phyloP scores from a whole-genome alignment of 179 eudicot species.

The Camellia oleifera region DNA sequence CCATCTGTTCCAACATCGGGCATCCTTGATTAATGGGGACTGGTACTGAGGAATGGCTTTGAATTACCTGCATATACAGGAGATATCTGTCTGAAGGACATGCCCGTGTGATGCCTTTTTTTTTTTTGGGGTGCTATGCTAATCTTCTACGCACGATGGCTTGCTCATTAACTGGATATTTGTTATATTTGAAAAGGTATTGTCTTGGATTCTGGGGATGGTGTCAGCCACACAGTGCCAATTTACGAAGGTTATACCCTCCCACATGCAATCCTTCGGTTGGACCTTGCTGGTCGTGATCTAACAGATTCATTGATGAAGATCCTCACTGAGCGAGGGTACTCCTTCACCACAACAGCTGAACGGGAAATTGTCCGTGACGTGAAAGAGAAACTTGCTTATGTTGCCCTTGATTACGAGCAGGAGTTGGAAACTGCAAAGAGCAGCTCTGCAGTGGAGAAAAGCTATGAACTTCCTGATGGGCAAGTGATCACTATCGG shows the following conservation, averaged over 20 bases:
- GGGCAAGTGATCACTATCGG: constrained; percentile 1
- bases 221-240: constrained; percentile 12
- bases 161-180: neutral
- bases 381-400: constrained; percentile 12
- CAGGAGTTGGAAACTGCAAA: constrained; percentile 12
- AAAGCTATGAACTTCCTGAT: constrained; percentile 9
- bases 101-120: neutral
- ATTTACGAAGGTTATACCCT: constrained; percentile 14
- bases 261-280: constrained; percentile 13
- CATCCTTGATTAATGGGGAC: neutral
- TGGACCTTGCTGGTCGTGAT: constrained; percentile 11
- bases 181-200: constrained; percentile 1
- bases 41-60: neutral
- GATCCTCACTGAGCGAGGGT: constrained; percentile 14
- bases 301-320: constrained; percentile 11
- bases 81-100: neutral
- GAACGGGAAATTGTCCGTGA: constrained; percentile 16
- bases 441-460: constrained; percentile 13
- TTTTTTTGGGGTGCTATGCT: neutral
- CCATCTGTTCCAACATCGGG: neutral
- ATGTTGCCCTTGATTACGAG: constrained; percentile 11
- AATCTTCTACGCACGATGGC: neutral
- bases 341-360: constrained; percentile 13
- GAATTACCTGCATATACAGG: neutral
- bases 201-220: constrained; percentile 10